These are phyloP conservation scores for Carex littledalei DNA, from an alignment of 176 grass and related monocot genomes.

Conservation along the genomic window DNA sequence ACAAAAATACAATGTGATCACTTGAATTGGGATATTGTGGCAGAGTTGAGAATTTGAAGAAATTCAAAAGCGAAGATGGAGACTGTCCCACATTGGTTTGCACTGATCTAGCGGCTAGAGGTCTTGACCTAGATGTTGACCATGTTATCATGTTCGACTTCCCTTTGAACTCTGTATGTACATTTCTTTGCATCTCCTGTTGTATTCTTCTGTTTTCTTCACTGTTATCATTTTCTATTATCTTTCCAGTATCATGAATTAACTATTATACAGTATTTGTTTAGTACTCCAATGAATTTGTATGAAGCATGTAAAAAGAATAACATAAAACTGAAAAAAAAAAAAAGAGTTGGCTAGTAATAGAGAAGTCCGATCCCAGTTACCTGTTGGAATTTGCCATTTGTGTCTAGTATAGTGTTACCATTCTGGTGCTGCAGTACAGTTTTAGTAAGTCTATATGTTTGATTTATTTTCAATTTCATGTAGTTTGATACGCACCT, in stretches of 20 bases:
- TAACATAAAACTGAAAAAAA: background rate
- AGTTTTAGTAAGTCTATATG: constrained; percentile 1
- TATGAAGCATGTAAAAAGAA: background rate
- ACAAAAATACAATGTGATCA: constrained; percentile 1
- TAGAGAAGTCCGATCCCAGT: background rate
- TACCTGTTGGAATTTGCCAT: background rate
- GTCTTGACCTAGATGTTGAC: constrained; percentile 90
- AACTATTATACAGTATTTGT: background rate
- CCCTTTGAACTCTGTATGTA: constrained; percentile 77
- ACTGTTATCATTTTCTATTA: background rate
- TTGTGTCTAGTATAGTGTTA: background rate
- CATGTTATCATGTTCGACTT: constrained; percentile 99
- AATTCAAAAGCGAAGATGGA: constrained; percentile 92
- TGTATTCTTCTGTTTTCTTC: constrained; percentile 9
- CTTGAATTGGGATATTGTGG: constrained; percentile 8
- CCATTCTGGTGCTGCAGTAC: background rate
- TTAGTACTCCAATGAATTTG: background rate
- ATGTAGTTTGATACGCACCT: background rate
- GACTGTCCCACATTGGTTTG: constrained; percentile 96
- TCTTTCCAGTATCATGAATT: background rate
- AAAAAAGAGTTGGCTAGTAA: background rate
- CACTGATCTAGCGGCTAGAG: constrained; percentile 93
- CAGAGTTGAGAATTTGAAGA: constrained; percentile 97
- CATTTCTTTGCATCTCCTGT: background rate
- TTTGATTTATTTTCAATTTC: background rate